phyloP scores from a whole-genome alignment of 768 basidiomycete species.

The Lentinula lateritia region DNA sequence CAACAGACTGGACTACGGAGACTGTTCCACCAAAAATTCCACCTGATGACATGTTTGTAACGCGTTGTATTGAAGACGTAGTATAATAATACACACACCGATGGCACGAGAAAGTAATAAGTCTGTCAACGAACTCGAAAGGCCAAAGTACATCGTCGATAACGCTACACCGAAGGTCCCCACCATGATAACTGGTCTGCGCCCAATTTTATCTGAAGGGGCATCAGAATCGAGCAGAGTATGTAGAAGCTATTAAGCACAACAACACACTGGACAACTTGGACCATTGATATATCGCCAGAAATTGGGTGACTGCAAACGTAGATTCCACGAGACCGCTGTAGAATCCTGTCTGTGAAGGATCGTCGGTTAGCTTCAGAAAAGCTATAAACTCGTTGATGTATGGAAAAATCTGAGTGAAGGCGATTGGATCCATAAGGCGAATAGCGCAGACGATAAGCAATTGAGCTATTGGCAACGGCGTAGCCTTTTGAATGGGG shows the following conservation, averaged over 20 bases:
- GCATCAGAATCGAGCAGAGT: conserved; percentile 2
- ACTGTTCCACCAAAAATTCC: conserved; percentile 59
- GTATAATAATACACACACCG: conserved; percentile 26
- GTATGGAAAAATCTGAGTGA: conserved; percentile 68
- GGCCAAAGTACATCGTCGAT: conserved; percentile 49
- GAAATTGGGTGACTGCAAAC: conserved; percentile 48
- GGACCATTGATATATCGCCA: conserved; percentile 62
- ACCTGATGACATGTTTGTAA: conserved; percentile 26
- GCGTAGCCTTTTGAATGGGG: conserved; percentile 24
- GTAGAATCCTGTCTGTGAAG: conserved; percentile 60
- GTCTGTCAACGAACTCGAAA: conserved; percentile 45
- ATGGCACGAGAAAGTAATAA: conserved; percentile 50
- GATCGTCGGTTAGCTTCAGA: conserved; percentile 51
- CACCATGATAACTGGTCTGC: conserved; percentile 57
- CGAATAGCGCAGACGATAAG: conserved; percentile 48
- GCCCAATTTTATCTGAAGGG: conserved; percentile 50
- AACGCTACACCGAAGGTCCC: conserved; percentile 46
- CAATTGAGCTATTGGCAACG: conserved; percentile 49
- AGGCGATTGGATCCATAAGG: conserved; percentile 55
- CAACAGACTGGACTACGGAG: conserved; percentile 58
- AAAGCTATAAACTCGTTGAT: conserved; percentile 62
- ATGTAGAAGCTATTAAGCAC: neutral
- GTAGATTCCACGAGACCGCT: conserved; percentile 47
- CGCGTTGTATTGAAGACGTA: neutral
- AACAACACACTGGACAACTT: conserved; percentile 39